Base-by-base conservation (phyloP, 331 rosid species). In the Malus hybrid region DNA sequence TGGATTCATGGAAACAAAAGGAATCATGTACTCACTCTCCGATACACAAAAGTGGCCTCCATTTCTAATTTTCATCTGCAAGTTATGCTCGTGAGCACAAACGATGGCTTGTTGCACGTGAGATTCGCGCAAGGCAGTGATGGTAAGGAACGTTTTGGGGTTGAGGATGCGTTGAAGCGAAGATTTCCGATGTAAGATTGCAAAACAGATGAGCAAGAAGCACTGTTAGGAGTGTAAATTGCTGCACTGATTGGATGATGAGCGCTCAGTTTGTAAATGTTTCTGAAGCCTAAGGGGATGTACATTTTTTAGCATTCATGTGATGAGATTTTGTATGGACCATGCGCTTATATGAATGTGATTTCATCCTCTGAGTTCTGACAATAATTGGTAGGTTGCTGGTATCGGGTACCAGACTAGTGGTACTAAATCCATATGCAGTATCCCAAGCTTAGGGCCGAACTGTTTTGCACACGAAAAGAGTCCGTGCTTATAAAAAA, bases 1-100 rank as follows among this genome's bases (percentile, higher is more conserved):
- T 1, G 93, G 91, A 3, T 56, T 69, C 11, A 52, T 16, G 0
- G 91, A 89, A 24, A 83, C 93, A 73, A 57, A 83, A 0, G 82
- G 75, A 0, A 78, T 62, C 91, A 83, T 87, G 5, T 64, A 75
- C 13, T 39, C 1, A 10, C 46, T 39, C 46, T 10, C 42, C 10
- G 42, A 2, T 36, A 2, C 46, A 22, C 29, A 61, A 61, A 24
- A 59, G 3, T 69, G 73, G 61, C 73, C 61, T 22, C 73, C 61
- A 1, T 42, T 69, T 69, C 34, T 32, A 20, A 36, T 72, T 20
- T 55, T 57, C 67, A 57, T 56, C 7, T 10, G 65, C 32, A 56
- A 13, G 54, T 57, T 34, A n/a, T 34, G 67, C 10, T 31, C 15
- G 14, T 57, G 54, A 34, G 67, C 67, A 33, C 20, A 34, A 32